phyloP scores from a whole-genome alignment of 2,329 filamentous ascomycete species.

The Fusarium citri region DNA sequence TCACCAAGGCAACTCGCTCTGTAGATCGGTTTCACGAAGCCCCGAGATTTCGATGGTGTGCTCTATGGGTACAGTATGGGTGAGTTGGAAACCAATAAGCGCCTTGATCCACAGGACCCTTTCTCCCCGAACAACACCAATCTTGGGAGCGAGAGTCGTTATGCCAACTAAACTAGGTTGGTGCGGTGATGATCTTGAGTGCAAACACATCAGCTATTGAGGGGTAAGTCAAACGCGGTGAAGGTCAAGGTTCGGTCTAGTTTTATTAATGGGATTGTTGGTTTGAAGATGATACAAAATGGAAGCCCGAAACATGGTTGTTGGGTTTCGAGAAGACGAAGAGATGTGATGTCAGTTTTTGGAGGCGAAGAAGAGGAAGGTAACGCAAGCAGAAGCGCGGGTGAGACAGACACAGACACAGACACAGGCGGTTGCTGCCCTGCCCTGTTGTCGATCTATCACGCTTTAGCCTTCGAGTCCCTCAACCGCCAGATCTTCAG shows the following conservation, averaged over 20 bases:
- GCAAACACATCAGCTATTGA: slow-evolving; percentile 21
- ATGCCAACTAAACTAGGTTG: slow-evolving; percentile 19
- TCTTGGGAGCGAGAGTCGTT: slow-evolving; percentile 12
- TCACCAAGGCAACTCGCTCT: slow-evolving; percentile 27
- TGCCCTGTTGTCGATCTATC: slow-evolving; percentile 28
- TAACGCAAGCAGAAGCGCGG: neutral
- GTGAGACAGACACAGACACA: neutral
- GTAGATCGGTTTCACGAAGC: slow-evolving; percentile 21
- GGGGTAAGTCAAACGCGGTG: slow-evolving; percentile 23
- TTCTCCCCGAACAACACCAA: slow-evolving; percentile 14
- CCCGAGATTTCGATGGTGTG: slow-evolving; percentile 29
- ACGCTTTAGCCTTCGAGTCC: slow-evolving; percentile 2
- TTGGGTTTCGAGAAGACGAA: neutral
- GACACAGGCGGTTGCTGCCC: slow-evolving; percentile 3
- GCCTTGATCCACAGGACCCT: slow-evolving; percentile 17
- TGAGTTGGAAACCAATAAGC: slow-evolving; percentile 14
- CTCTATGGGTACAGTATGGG: slow-evolving; percentile 7
- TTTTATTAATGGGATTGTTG: neutral
- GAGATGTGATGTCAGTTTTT: slow-evolving; percentile 29
- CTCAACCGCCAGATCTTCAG: slow-evolving; percentile 8
- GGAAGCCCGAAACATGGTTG: slow-evolving; percentile 4
- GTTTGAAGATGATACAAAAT: neutral
- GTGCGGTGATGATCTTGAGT: slow-evolving; percentile 39
- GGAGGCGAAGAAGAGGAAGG: neutral
- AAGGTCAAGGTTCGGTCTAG: neutral